A percentile compares a stretch with the other conserved stretches of the same genome.
These are phyloP conservation scores for Rhizoclosmatium globosum DNA, from an alignment of 192 early-diverging fungal genomes.

Conservation along the genomic window DNA sequence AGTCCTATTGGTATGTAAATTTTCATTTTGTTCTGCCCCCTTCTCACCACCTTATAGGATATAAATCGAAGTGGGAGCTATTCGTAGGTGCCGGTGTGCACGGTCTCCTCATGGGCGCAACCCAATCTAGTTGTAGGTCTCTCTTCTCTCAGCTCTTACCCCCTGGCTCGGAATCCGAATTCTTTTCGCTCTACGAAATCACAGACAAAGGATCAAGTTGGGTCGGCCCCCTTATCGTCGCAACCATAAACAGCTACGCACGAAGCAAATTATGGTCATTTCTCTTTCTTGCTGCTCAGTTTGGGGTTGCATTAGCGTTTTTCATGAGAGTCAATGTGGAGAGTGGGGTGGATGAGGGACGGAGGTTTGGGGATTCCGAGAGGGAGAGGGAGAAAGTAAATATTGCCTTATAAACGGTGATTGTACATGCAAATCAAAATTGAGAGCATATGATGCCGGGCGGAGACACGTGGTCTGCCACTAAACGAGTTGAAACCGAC, in stretches of 20 bases:
- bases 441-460: no score
- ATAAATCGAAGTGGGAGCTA: constrained; percentile 61
- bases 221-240: constrained; percentile 78
- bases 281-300: constrained; percentile 13
- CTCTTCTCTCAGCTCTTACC: constrained; percentile 73
- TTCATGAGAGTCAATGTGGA: constrained; percentile 4
- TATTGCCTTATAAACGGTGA: no score
- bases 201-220: constrained; percentile 65
- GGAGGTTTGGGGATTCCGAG: neutral
- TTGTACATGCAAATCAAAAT: no score
- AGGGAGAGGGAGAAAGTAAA: no score
- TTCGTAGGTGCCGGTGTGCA: constrained; percentile 65
- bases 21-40: no score
- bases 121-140: constrained; percentile 58
- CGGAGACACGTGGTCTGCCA: no score
- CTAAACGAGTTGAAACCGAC: no score
- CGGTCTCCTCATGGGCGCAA: constrained; percentile 66
- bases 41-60: constrained; percentile 50
- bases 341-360: constrained; percentile 11
- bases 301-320: neutral
- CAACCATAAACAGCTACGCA: constrained; percentile 61
- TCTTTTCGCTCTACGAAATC: constrained; percentile 73
- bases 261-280: neutral
- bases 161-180: constrained; percentile 68
- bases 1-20: constrained; percentile 46